These are phyloP conservation scores for Rhodotorula sphaerocarpa DNA, from an alignment of 768 basidiomycete species.

Conservation along the genomic window DNA sequence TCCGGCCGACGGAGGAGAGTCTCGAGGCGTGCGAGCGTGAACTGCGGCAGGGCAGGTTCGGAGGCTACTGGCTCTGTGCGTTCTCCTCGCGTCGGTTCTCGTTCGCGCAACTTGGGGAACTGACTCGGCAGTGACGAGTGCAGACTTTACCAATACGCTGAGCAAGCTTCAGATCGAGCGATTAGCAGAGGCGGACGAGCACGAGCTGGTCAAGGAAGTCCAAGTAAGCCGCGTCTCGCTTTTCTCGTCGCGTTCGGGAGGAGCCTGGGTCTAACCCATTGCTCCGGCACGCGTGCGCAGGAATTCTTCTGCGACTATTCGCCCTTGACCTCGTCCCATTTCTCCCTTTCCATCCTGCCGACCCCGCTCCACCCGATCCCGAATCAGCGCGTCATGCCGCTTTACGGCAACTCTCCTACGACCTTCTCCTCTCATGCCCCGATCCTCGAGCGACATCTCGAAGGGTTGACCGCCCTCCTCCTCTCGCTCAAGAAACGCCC, in stretches of 20 bases:
- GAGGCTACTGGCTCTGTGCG: constrained; percentile 99
- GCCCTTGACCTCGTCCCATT: constrained; percentile 73
- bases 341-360: constrained; percentile 74
- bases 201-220: constrained; percentile 91
- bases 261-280: background rate
- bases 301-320: constrained; percentile 98
- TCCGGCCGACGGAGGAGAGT: constrained; percentile 72
- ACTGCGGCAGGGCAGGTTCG: constrained; percentile 81
- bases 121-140: background rate
- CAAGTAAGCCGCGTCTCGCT: constrained; percentile 57
- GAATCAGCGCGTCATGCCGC: constrained; percentile 40
- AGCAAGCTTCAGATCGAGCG: constrained; percentile 84
- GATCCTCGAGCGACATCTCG: constrained; percentile 60
- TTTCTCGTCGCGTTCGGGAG: no score
- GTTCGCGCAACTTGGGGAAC: background rate
- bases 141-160: constrained; percentile 92
- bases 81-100: constrained; percentile 46
- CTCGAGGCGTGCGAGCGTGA: constrained; percentile 75
- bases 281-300: constrained; percentile 41
- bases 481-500: constrained; percentile 95
- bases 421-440: constrained; percentile 52
- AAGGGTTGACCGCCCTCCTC: constrained; percentile 73
- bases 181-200: constrained; percentile 86
- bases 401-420: constrained; percentile 66
- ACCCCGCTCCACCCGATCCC: constrained; percentile 48